These are phyloP conservation scores for Helichrysum umbraculigerum DNA, from an alignment of 129 eudicot species.

Conservation along the genomic window DNA sequence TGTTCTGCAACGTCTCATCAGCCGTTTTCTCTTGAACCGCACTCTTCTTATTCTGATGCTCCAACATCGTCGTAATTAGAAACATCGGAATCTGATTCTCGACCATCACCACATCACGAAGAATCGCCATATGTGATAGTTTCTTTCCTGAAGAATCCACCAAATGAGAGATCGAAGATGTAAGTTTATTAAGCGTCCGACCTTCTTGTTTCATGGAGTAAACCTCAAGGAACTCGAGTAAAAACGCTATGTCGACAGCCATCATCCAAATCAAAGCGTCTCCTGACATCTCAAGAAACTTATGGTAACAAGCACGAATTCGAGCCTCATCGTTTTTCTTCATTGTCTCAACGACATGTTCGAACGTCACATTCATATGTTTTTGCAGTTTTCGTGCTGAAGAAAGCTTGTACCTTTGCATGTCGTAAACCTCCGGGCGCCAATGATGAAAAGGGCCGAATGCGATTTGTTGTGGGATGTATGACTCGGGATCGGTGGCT, in stretches of 20 bases:
- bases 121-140: slow-evolving; percentile 48
- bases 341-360: slow-evolving; percentile 34
- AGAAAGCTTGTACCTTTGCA: slow-evolving; percentile 38
- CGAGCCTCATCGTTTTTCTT: slow-evolving; percentile 29
- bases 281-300: slow-evolving; percentile 42
- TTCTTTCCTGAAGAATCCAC: slow-evolving; percentile 48
- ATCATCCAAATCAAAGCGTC: slow-evolving; percentile 65
- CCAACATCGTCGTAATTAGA: slow-evolving; percentile 41
- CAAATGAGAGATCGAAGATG: slow-evolving; percentile 51
- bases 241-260: slow-evolving; percentile 54
- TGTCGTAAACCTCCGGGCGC: slow-evolving; percentile 36
- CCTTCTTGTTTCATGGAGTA: slow-evolving; percentile 36
- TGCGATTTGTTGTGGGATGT: slow-evolving; percentile 53
- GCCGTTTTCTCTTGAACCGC: slow-evolving; percentile 12
- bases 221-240: slow-evolving; percentile 49
- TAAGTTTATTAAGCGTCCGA: slow-evolving; percentile 14
- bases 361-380: slow-evolving; percentile 24
- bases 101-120: slow-evolving; percentile 62
- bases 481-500: slow-evolving; percentile 44
- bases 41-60: slow-evolving; percentile 23
- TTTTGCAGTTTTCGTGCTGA: no score
- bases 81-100: slow-evolving; percentile 78
- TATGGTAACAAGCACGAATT: slow-evolving; percentile 58
- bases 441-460: slow-evolving; percentile 73
- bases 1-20: slow-evolving; percentile 28